A percentile compares a stretch with the other conserved stretches of the same genome.
These are phyloP conservation scores for Pseudomonodictys pantanalensis DNA, from an alignment of 495 filamentous ascomycete species.

Conservation along the genomic window DNA sequence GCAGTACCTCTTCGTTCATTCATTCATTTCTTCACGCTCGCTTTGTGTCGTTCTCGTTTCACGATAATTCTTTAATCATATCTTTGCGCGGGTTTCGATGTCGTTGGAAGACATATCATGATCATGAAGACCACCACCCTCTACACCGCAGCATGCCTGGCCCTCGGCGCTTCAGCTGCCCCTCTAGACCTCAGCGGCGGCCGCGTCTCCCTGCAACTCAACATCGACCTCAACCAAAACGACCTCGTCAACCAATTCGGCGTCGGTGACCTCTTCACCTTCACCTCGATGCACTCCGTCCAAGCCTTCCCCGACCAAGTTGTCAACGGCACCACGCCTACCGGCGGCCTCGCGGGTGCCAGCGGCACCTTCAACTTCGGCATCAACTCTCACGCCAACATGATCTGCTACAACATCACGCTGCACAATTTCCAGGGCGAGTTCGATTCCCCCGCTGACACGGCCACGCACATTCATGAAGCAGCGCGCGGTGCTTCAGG, in stretches of 20 bases:
- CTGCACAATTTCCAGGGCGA: slow-evolving; percentile 41
- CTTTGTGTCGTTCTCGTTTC: not conserved
- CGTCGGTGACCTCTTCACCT: slow-evolving; percentile 31
- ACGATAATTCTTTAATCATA: not conserved
- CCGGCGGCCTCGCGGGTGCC: slow-evolving; percentile 37
- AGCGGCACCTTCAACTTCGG: slow-evolving; percentile 43
- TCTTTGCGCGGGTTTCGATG: too few species aligned
- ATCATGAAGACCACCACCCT: slow-evolving; percentile 21
- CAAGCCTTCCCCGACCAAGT: slow-evolving; percentile 43
- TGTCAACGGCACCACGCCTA: slow-evolving; percentile 40
- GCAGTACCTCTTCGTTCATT: not conserved
- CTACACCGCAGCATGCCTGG: not conserved
- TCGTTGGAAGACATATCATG: too few species aligned
- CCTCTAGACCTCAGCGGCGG: slow-evolving; percentile 13
- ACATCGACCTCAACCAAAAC: slow-evolving; percentile 12
- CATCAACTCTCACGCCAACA: slow-evolving; percentile 41
- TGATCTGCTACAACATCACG: slow-evolving; percentile 46
- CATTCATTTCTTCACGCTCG: not conserved
- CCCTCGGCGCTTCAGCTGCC: not conserved
- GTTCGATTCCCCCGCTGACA: slow-evolving; percentile 41
- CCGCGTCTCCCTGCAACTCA: slow-evolving; percentile 1
- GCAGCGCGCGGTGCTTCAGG: slow-evolving; percentile 37
- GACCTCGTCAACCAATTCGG: not conserved
- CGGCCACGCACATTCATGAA: slow-evolving; percentile 48
- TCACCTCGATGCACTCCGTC: slow-evolving; percentile 44